Base-by-base conservation (phyloP, 805 yeast species). In the Cyberlindnera nakhonratchasimensis region DNA sequence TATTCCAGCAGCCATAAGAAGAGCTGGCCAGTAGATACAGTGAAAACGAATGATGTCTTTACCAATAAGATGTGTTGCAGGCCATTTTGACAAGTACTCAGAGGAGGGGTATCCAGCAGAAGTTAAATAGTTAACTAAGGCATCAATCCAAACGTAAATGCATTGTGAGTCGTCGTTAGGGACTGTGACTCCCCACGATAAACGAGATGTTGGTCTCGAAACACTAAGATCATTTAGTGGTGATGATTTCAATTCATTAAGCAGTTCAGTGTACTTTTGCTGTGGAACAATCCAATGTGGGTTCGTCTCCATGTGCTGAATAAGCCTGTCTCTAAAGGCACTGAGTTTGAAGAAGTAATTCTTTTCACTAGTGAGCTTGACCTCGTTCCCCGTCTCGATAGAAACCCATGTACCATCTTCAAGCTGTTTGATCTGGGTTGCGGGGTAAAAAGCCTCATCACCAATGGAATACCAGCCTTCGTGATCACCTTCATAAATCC, bases 111-210 rank as follows among this genome's bases (percentile, higher is more conserved):
- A 85, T 2, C 86, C 87, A 3, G 77, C 66, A 1, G 87, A 74
- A 1, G 97, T 86, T 5, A 88, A 41, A 57, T 93, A 93, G 61
- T 89, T 93, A 33, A 84, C 71, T 34, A 93, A 69, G 0, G 99
- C 99, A 65, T 93, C 99, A 46, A 93, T 82, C 99, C 99, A 93
- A 13, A 93, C 99, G 56, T 93, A 93, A 40, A 93, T 80, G 36
- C 75, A 82, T 58, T 91, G 98, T 1, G 80, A 55, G 0, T 72
- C 64, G 56, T 90, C 96, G 18, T 71, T 69, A 2, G 99, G 98
- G 2, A 91, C 97, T 6, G 76, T 76, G 20, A 93, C 82, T 0
- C 96, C 97, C 99, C 99, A 93, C 23, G 73, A 65, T 30, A 89
- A 69, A 45, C 99, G 70, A 9, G 80, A 66, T 0, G 79, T 58